These are phyloP conservation scores for Sarocladiaceae sp. DNA, from an alignment of 2,329 filamentous ascomycete species.

Conservation along the genomic window DNA sequence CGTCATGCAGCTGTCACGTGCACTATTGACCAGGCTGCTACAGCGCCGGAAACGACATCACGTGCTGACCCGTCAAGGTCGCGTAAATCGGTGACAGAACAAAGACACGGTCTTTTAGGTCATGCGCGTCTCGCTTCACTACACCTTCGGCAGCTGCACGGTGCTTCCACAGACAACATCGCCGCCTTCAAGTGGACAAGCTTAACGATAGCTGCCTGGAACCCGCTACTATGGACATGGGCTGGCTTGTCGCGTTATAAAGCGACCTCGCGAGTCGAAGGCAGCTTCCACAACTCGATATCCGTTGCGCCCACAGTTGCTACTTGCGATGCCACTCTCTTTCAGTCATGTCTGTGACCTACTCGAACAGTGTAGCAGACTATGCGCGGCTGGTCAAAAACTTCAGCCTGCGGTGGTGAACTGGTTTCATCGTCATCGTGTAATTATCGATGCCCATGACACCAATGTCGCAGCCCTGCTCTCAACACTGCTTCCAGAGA, in stretches of 20 bases:
- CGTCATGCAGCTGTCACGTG: slow-evolving; percentile 2
- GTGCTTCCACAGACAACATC: not conserved
- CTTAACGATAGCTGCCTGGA: not conserved
- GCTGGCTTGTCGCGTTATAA: not conserved
- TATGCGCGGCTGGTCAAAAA: slow-evolving; percentile 27
- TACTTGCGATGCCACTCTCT: slow-evolving; percentile 40
- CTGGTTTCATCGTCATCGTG: slow-evolving; percentile 68
- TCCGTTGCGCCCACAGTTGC: not conserved
- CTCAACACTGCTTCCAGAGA: slow-evolving; percentile 72
- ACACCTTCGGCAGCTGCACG: not conserved
- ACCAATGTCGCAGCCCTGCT: slow-evolving; percentile 62
- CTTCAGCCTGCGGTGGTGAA: slow-evolving; percentile 38
- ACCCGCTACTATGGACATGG: not conserved
- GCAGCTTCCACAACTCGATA: not conserved
- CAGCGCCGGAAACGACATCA: not conserved
- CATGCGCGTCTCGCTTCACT: not conserved
- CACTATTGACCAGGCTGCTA: not conserved
- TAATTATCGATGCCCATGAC: slow-evolving; percentile 50
- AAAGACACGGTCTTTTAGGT: not conserved
- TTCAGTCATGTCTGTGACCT: slow-evolving; percentile 73
- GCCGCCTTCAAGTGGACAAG: not conserved
- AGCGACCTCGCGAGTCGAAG: not conserved
- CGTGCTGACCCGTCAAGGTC: slow-evolving; percentile 1
- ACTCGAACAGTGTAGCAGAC: slow-evolving; percentile 60
- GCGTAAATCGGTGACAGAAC: not conserved